Evolutionary conservation across 805 yeast species (phyloP).

Genomic region (Kregervanrija pseudodelftensis): DNA sequence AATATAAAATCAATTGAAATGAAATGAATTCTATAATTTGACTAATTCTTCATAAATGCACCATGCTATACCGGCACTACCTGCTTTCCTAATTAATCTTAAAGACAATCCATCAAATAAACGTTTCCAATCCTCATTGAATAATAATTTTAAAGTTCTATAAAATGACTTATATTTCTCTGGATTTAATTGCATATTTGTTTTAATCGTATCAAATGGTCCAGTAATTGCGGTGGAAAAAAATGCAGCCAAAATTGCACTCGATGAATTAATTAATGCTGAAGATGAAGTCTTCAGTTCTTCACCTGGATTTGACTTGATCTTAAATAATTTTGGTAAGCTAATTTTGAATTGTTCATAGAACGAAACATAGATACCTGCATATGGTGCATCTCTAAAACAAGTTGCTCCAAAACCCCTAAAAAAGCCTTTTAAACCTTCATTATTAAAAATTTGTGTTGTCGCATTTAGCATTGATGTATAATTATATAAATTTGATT

Average conservation of each 20-base stretch:
- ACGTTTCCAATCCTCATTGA: conserved; percentile 42
- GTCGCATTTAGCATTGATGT: conserved; percentile 56
- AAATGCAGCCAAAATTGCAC: conserved; percentile 78
- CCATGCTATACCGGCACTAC: conserved; percentile 96
- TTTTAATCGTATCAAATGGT: conserved; percentile 91
- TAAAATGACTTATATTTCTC: conserved; percentile 33
- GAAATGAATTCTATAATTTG: conserved; percentile 21
- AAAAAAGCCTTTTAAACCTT: conserved; percentile 66
- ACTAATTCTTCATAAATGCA: conserved; percentile 90
- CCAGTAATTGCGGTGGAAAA: conserved; percentile 82
- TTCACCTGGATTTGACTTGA: background rate
- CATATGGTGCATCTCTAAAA: conserved; percentile 91
- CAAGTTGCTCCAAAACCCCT: conserved; percentile 84
- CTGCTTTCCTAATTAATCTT: conserved; percentile 75
- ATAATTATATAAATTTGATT: conserved; percentile 71
- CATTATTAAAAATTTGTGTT: conserved; percentile 42
- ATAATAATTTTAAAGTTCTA: conserved; percentile 32
- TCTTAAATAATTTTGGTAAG: conserved; percentile 37
- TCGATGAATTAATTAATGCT: conserved; percentile 55
- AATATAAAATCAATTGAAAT: background rate
- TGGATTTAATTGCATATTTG: conserved; percentile 77
- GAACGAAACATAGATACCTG: conserved; percentile 82
- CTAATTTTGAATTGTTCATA: conserved; percentile 68
- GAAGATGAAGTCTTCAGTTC: conserved; percentile 19
- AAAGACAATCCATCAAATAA: conserved; percentile 81